These are phyloP conservation scores for Thraustochytrium striatum DNA, from an alignment of 352 stramenopile genomes.

Conservation along the genomic window DNA sequence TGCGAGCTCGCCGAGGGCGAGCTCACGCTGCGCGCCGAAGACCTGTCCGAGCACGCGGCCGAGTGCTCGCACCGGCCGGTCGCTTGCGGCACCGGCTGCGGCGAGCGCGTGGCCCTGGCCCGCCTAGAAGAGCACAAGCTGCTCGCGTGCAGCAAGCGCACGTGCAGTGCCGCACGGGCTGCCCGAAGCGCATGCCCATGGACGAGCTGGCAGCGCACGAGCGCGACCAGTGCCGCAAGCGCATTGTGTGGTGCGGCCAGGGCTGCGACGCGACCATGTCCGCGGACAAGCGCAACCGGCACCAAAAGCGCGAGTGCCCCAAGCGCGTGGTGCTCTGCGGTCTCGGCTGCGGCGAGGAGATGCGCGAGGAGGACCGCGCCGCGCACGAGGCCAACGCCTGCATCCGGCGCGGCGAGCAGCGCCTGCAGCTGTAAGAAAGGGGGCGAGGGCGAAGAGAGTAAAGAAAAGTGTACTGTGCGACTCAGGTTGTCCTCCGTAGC, in stretches of 20 bases:
- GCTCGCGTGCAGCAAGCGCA: slow-evolving; percentile 34
- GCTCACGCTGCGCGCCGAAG: slow-evolving; percentile 23
- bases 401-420: slow-evolving; percentile 30
- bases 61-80: slow-evolving; percentile 49
- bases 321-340: slow-evolving; percentile 47
- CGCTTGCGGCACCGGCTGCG: slow-evolving; percentile 31
- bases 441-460: background rate
- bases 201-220: slow-evolving; percentile 29
- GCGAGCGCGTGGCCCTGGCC: slow-evolving; percentile 30
- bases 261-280: slow-evolving; percentile 49
- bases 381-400: slow-evolving; percentile 47
- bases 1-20: slow-evolving; percentile 41
- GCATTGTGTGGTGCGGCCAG: slow-evolving; percentile 39
- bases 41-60: slow-evolving; percentile 41
- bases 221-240: slow-evolving; percentile 48
- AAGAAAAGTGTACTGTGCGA: background rate
- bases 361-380: slow-evolving; percentile 48
- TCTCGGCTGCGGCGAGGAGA: slow-evolving; percentile 52
- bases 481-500: slow-evolving; percentile 57
- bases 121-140: slow-evolving; percentile 39
- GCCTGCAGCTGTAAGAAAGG: background rate
- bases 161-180: slow-evolving; percentile 23
- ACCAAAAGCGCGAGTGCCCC: slow-evolving; percentile 48
- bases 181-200: slow-evolving; percentile 26
- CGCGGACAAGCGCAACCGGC: slow-evolving; percentile 43